Percentiles rank a stretch among this genome's conserved stretches.
These are phyloP conservation scores for Quercus cerris DNA, from an alignment of 306 rosid species.

Conservation along the genomic window DNA sequence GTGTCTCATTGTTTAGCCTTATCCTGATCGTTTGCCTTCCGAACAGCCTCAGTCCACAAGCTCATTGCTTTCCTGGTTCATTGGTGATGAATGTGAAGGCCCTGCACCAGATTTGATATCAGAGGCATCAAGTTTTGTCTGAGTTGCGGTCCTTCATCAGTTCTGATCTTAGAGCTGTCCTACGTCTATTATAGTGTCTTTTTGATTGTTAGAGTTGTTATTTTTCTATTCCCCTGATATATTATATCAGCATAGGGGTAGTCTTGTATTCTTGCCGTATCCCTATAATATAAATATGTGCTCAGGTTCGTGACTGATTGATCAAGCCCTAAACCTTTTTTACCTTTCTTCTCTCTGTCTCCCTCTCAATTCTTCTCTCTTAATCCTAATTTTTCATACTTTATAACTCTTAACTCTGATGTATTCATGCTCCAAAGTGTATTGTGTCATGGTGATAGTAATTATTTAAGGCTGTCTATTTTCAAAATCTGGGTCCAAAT, in stretches of 20 bases:
- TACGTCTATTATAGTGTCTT: background rate
- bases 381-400: no score
- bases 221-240: no score
- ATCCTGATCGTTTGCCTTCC: background rate
- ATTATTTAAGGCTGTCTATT: background rate
- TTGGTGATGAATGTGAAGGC: background rate
- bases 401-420: background rate
- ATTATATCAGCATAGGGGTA: no score
- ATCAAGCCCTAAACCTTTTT: no score
- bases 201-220: no score
- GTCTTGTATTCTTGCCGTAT: no score
- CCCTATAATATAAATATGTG: no score
- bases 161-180: background rate
- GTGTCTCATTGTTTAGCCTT: background rate
- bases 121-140: background rate
- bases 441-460: background rate
- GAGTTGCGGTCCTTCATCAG: background rate
- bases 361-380: no score
- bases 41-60: background rate
- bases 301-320: no score
- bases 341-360: no score
- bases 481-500: background rate
- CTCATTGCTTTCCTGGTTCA: background rate
- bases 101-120: background rate
- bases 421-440: background rate